These are phyloP conservation scores for Boletus speciosus DNA, from an alignment of 768 basidiomycete species.

Conservation along the genomic window DNA sequence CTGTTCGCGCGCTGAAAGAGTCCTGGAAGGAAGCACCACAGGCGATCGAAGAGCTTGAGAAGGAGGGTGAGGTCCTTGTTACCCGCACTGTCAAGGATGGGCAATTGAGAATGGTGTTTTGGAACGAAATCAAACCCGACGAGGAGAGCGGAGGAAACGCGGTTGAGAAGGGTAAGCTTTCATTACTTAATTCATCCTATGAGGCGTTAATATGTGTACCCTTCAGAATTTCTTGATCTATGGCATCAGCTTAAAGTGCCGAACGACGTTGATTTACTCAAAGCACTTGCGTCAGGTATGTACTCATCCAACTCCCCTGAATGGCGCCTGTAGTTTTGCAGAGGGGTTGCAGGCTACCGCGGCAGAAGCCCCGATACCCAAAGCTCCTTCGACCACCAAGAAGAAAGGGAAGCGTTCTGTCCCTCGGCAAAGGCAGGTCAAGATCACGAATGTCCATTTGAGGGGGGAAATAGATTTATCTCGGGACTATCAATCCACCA, in stretches of 20 bases:
- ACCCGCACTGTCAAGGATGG: constrained; percentile 83
- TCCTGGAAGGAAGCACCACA: constrained; percentile 85
- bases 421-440: constrained; percentile 68
- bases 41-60: constrained; percentile 86
- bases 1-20: constrained; percentile 81
- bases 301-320: neutral
- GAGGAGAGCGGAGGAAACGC: constrained; percentile 65
- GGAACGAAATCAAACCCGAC: constrained; percentile 81
- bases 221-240: constrained; percentile 76
- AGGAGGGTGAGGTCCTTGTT: constrained; percentile 85
- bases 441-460: constrained; percentile 87
- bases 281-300: constrained; percentile 70
- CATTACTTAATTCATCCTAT: neutral
- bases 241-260: constrained; percentile 87
- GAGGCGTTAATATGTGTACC: constrained; percentile 6
- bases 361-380: constrained; percentile 54
- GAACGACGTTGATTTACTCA: constrained; percentile 78
- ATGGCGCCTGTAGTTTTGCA: constrained; percentile 22
- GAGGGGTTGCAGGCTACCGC: constrained; percentile 82
- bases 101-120: constrained; percentile 80
- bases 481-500: constrained; percentile 53
- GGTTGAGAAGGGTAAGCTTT: constrained; percentile 73
- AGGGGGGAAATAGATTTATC: constrained; percentile 84
- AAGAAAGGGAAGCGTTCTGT: constrained; percentile 81
- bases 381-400: constrained; percentile 57